Conservation (phyloP, 495 filamentous ascomycete species). For the Pyrenula aspistea region DNA sequence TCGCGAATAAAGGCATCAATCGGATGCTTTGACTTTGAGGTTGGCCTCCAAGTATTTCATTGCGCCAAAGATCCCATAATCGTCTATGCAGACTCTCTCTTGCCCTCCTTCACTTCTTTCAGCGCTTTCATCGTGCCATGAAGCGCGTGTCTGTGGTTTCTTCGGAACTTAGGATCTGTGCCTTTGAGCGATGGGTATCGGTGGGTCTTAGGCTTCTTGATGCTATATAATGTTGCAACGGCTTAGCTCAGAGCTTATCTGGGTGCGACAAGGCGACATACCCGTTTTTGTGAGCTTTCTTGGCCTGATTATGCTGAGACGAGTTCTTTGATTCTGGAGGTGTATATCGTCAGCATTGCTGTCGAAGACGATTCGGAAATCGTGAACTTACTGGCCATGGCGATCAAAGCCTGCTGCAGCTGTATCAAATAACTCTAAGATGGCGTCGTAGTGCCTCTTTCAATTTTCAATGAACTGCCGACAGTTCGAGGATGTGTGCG, state of each 20-base stretch:
- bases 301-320: conserved; percentile 92
- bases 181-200: conserved; percentile 97
- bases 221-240: conserved; percentile 42
- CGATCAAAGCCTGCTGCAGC: neutral
- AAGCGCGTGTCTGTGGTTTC: conserved; percentile 98
- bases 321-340: conserved; percentile 92
- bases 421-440: too few relatives aligned
- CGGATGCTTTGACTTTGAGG: too few relatives aligned
- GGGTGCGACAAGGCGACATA: conserved; percentile 24
- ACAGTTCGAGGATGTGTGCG: neutral
- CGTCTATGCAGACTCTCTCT: conserved; percentile 77
- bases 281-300: conserved; percentile 98
- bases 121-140: conserved; percentile 97
- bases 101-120: conserved; percentile 96
- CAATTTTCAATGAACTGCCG: neutral
- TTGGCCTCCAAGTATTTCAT: too few relatives aligned
- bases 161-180: conserved; percentile 98
- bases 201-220: conserved; percentile 99
- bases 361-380: neutral
- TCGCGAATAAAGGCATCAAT: neutral
- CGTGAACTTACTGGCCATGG: neutral
- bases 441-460: too few relatives aligned
- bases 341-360: neutral
- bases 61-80: too few relatives aligned
- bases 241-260: conserved; percentile 19